A percentile compares a stretch with the other conserved stretches of the same genome.
Evolutionary conservation across 2,329 filamentous ascomycete species (phyloP).

Genomic region (Fusarium xyrophilum): DNA sequence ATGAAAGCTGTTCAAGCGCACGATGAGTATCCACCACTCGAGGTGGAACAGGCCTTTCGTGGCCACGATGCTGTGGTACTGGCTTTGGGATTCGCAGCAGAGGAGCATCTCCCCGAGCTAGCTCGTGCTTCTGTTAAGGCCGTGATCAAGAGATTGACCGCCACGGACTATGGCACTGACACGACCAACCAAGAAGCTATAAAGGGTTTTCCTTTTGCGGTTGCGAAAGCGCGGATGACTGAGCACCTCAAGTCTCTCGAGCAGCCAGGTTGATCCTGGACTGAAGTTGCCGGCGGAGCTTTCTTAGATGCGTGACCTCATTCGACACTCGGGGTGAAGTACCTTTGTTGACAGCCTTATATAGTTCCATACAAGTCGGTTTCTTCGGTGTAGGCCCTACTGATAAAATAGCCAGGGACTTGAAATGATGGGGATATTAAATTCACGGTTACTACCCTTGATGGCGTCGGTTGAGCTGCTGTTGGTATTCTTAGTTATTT

Average conservation of each 20-base stretch:
- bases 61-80: too few relatives aligned
- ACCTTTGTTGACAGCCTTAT: accelerated
- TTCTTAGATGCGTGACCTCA: too few relatives aligned
- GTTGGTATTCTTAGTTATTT: neutral
- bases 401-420: too few relatives aligned
- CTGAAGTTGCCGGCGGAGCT: too few relatives aligned
- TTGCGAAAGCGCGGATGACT: neutral
- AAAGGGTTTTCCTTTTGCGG: neutral
- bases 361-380: neutral
- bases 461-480: neutral
- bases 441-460: neutral
- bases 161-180: neutral
- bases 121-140: too few relatives aligned
- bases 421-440: too few relatives aligned
- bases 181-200: neutral
- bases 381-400: neutral
- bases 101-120: too few relatives aligned
- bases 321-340: accelerated
- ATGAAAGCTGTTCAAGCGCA: too few relatives aligned
- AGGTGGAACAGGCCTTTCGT: too few relatives aligned
- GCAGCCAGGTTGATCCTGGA: neutral
- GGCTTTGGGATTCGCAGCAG: too few relatives aligned
- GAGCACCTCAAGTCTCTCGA: neutral
- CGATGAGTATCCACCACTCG: too few relatives aligned
- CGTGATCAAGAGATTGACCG: neutral